Base-by-base conservation (phyloP, 2,329 filamentous ascomycete genomes). In the Neofusicoccum ribis region DNA sequence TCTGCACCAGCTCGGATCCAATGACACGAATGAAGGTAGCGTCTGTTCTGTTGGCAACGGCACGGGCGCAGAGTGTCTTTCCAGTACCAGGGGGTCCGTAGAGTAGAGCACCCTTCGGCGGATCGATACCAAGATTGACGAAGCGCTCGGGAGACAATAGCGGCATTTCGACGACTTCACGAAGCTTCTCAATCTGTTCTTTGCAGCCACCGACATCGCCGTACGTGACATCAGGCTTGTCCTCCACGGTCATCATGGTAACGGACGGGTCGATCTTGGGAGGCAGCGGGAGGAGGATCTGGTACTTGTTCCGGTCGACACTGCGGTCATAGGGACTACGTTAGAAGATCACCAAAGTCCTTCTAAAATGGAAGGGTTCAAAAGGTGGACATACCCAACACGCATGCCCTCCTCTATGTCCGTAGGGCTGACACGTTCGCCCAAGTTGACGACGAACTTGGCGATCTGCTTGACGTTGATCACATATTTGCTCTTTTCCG, bases 381-480 rank as follows among this genome's bases (percentile, higher is more conserved):
- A n/a, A 12, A 23, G 20, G 39, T 31, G 67, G 47, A 76, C 84
- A 72, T 83, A 88, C 80, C 93, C 95, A 68, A 99, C 95, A 71
- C 95, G 89, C 95, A 99, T 99, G 69, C 95, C 95, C 80, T 99
- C 95, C 77, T 99, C 95, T 74, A 99, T 99, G 88, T 99, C 95
- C 71, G 95, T 98, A 58, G 95, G 95, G 75, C 91, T 96, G 72
- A 99, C 95, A 69, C 95, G 90, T 77, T 99, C 95, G 72, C 95
- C 95, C 61, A 99, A 88, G 80, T 97, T 95, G 70, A 99, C 95
- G 59, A 99, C 95, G 74, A 99, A 99, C 82, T 99, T 99, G 75
- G 95, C 95, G 74, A 99, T 99, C 81, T 99, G 95, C 85, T 99
- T 99, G 72, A 99, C 94, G 81, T 99, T 99, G 86, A 99, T 99